Conservation (phyloP, 108 stramenopile genomes). For the Stephanodiscus minutulus region DNA sequence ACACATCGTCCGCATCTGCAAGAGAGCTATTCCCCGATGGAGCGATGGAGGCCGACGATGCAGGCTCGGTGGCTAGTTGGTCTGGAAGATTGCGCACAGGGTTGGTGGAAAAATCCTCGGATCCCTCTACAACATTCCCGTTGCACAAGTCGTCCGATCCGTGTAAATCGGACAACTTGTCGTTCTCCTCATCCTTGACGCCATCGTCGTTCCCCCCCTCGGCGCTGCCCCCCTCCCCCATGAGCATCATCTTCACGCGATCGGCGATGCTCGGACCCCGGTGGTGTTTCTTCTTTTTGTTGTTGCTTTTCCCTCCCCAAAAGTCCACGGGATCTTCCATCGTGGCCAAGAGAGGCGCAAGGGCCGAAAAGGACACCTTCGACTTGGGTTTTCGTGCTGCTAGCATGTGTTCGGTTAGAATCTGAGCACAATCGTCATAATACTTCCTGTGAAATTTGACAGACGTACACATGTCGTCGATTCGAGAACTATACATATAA, state of each 20-base stretch:
- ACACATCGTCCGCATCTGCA: conserved; percentile 50
- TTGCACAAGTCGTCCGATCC: conserved; percentile 4
- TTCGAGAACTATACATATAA: background rate
- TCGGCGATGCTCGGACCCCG: conserved; percentile 45
- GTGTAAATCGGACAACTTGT: conserved; percentile 37
- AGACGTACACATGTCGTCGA: background rate
- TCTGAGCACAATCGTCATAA: conserved; percentile 94
- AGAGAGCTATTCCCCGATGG: conserved; percentile 50
- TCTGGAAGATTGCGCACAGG: conserved; percentile 76
- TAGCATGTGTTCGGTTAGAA: conserved; percentile 90
- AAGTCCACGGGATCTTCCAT: conserved; percentile 42
- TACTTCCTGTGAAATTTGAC: conserved; percentile 76
- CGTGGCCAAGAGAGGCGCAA: conserved; percentile 75
- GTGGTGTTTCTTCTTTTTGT: conserved; percentile 22
- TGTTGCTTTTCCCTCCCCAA: conserved; percentile 17
- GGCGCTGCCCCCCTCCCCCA: conserved; percentile 30
- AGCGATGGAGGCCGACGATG: conserved; percentile 42
- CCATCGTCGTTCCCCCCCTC: conserved; percentile 25
- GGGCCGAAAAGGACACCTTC: conserved; percentile 68
- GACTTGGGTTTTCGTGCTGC: conserved; percentile 80
- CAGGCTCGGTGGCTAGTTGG: conserved; percentile 67
- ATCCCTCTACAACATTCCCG: conserved; percentile 14
- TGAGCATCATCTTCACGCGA: conserved; percentile 39
- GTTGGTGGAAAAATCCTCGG: conserved; percentile 36
- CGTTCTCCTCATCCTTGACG: conserved; percentile 31